phyloP scores from a whole-genome alignment of 345 rosid genomes.

The Salix dunnii region DNA sequence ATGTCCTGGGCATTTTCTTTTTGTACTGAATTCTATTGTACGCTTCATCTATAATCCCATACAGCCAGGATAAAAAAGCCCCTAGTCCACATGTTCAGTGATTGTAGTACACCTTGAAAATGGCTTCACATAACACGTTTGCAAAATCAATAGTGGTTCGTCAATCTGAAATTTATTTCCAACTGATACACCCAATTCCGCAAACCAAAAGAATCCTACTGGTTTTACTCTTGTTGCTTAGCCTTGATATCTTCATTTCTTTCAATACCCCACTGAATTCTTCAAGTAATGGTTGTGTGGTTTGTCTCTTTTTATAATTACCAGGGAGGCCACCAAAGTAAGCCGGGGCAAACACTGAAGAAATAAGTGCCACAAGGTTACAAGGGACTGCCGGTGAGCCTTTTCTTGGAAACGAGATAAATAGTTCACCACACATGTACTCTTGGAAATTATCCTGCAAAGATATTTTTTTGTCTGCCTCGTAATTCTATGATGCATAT shows the following conservation, averaged over 20 bases:
- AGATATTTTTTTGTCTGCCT: background rate
- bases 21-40: background rate
- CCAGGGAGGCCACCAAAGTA: constrained; percentile 52
- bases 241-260: background rate
- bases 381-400: constrained; percentile 28
- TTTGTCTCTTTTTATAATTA: constrained; percentile 1
- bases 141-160: background rate
- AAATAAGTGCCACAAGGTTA: constrained; percentile 30
- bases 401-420: constrained; percentile 23
- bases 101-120: background rate
- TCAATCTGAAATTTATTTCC: background rate
- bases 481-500: background rate
- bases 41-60: background rate
- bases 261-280: background rate
- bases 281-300: background rate
- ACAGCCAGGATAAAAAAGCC: background rate
- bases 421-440: background rate
- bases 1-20: background rate
- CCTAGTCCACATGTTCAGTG: background rate
- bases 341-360: constrained; percentile 39
- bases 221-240: background rate
- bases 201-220: background rate
- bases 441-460: background rate
- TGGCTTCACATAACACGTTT: background rate
- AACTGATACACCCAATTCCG: background rate